Base-by-base conservation (phyloP, 2,329 filamentous ascomycete species). In the Fusarium oxysporum region DNA sequence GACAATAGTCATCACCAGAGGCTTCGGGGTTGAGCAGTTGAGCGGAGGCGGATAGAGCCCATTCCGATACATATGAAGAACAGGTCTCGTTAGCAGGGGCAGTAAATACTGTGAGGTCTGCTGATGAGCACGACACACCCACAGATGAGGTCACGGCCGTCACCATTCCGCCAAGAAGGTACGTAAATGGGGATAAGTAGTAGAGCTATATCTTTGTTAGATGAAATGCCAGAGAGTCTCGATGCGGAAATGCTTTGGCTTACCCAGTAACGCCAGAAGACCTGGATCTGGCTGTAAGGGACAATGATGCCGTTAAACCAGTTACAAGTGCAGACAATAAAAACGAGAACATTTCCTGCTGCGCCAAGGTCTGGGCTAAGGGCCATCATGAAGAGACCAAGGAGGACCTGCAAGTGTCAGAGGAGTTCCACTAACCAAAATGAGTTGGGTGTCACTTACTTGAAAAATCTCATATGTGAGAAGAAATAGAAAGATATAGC, bases 391-490 rank as follows among this genome's bases (percentile, higher is more conserved):
- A 53, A 53, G 32, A 53, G 48, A 19, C 48, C 48, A 25, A 53
- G 48, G 1, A 53, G 48, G 2, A 53, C 48, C 48, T 53, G 32
- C 7, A 37, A 11, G 6, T 25, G 8, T 50, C 11, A 50, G 47
- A 8, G n/a, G n/a, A 19, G 16, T 23, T 11, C 11, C n/a, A 10
- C 11, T 4, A 7, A 5, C 3, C 0, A 19, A 10, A 2, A 1
- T 1, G 2, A 3, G 2, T 2, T 23, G 2, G 1, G 12, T 3
- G 23, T 37, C 4, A 25, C 48, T 4, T 37, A 37, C 48, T 25
- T 53, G 48, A 1, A 53, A 53, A 21, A 53, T 53, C 48, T 53
- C 48, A 53, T 37, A 53, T 2, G 48, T 53, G n/a, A 53, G 48
- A 53, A 53, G 48, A 8, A 53, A 53, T 3, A 53, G 17, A 25